Percentiles rank a stretch among this genome's conserved stretches.
These are phyloP conservation scores for Ambrosiella beaveri DNA, from an alignment of 2,329 filamentous ascomycete species.

Conservation along the genomic window DNA sequence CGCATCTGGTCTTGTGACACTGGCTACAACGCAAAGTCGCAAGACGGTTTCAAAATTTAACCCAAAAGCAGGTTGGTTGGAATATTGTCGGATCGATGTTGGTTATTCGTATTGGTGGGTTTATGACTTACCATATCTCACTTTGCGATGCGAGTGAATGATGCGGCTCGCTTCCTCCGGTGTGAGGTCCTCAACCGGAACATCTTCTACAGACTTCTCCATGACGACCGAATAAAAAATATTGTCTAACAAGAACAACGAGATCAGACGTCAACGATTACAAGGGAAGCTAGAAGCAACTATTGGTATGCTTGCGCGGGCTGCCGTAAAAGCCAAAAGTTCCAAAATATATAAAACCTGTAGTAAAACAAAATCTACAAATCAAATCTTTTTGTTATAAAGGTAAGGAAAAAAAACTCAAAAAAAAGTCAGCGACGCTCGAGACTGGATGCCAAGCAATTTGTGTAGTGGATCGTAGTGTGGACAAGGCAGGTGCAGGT, in stretches of 20 bases:
- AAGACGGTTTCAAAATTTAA: neutral
- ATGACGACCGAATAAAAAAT: neutral
- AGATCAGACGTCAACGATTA: neutral
- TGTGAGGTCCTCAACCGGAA: constrained; percentile 38
- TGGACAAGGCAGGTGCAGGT: neutral
- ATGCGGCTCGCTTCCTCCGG: constrained; percentile 50
- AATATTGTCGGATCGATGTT: neutral
- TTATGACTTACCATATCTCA: constrained; percentile 42
- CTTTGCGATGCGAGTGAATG: constrained; percentile 52
- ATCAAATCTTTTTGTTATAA: neutral
- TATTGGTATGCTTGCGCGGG: neutral
- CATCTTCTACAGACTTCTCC: constrained; percentile 19
- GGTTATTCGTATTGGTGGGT: neutral
- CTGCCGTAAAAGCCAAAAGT: neutral
- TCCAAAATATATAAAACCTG: constrained; percentile 1
- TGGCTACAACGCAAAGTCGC: neutral
- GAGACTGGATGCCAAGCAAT: constrained; percentile 3
- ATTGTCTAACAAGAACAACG: neutral
- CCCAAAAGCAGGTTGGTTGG: neutral
- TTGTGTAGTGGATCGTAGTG: constrained; percentile 6
- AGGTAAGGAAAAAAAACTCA: neutral
- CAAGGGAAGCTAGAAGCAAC: neutral
- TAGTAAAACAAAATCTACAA: neutral
- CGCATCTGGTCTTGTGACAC: neutral
- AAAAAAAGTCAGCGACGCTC: constrained; percentile 1